These are phyloP conservation scores for Pseudocercospora cruenta DNA, from an alignment of 2,329 filamentous ascomycete species.

Conservation along the genomic window DNA sequence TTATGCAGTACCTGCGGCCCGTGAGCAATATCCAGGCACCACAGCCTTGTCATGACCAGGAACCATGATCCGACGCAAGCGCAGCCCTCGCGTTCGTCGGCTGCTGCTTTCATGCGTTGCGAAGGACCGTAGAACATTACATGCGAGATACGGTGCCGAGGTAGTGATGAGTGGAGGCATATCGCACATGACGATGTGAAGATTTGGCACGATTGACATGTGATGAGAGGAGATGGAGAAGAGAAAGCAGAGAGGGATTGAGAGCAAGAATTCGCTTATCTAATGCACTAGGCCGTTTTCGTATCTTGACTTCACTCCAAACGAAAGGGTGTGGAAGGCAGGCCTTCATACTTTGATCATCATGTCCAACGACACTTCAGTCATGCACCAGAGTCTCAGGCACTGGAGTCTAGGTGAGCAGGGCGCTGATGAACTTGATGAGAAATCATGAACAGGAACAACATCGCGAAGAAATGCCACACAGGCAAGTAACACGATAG, in stretches of 20 bases:
- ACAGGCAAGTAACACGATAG: neutral
- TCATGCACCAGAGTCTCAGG: no score
- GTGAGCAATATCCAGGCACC: neutral
- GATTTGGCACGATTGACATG: no score
- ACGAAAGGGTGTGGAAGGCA: neutral
- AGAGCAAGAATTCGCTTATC: neutral
- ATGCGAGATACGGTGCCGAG: neutral
- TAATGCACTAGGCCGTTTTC: neutral
- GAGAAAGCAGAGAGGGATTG: neutral
- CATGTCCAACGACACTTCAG: neutral
- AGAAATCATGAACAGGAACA: neutral
- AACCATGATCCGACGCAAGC: neutral
- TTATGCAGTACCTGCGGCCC: neutral
- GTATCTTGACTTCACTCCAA: neutral
- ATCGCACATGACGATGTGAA: no score
- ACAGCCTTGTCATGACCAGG: neutral
- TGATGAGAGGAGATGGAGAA: neutral
- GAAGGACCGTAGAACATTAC: no score
- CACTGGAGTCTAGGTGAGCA: neutral
- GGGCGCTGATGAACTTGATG: neutral
- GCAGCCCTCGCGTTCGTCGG: neutral
- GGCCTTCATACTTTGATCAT: neutral
- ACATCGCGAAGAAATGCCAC: neutral
- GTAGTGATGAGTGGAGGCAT: neutral
- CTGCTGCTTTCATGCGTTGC: neutral